Base-by-base conservation (phyloP, 306 rosid species). In the Begonia peltatifolia region DNA sequence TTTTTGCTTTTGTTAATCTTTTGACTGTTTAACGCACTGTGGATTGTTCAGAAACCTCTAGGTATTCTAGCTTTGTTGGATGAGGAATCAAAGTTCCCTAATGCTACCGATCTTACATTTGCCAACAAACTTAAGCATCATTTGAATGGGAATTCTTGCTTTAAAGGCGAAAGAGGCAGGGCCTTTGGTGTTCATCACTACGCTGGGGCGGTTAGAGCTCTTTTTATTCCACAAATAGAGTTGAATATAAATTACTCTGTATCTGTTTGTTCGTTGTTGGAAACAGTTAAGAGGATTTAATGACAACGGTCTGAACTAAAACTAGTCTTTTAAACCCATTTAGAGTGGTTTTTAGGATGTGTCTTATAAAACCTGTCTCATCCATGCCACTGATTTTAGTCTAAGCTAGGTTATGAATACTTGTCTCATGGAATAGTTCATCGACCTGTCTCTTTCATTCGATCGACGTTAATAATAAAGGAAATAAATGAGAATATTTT, bases 201-300 rank as follows among this genome's bases (percentile, higher is more conserved):
- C 70, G 95, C 96, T 48, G 94, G 96, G 62, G 96, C 87, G 99
- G 99, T 92, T 63, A 66, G 83, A 83, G 57, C 41, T 60, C 38
- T 10, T 59, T 49, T 22, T 53, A 20, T 41, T 12, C 12, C 81
- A 11, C 0, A 18, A 38, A 44, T 42, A 6, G 0, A 52, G 23
- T 11, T 20, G 10, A 12, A 11, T 46, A 25, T 15, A 9, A 59
- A 82, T 30, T 36, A 53, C 11, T 59, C 42, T 56, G 22, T 14
- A 14, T 36, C 42, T 20, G 41, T 55, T 63, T 51, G 46, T 46
- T 49, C 50, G 2, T 20, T 20, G 18, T 17, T 17, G 18, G 18
- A 17, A 17, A 17, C 18, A 17, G 18, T 17, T 17, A 17, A 17
- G 18, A 20, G 2, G 23, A 1, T 20, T 20, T 20, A 20, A 20